Percentiles rank a stretch among this genome's conserved stretches.
phyloP scores from a whole-genome alignment of 2,329 filamentous ascomycete genomes.

The Ceratocystis lukuohia region DNA sequence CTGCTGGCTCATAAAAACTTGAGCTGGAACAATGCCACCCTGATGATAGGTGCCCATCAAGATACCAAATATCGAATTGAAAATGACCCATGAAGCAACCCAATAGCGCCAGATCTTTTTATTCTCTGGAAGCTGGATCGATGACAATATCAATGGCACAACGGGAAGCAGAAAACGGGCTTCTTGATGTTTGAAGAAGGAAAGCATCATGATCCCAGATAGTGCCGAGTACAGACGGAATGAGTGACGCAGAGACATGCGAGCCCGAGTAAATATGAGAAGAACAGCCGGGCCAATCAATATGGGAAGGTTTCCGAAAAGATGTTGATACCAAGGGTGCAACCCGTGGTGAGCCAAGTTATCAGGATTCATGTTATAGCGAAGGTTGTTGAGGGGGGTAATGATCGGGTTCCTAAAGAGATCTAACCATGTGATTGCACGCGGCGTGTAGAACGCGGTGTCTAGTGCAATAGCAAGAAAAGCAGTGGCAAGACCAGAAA shows the following conservation, averaged over 20 bases:
- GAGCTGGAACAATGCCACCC: constrained; percentile 61
- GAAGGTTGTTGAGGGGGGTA: constrained; percentile 64
- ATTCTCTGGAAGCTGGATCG: constrained; percentile 50
- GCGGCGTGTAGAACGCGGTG: constrained; percentile 64
- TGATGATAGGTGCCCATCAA: constrained; percentile 76
- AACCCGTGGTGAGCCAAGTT: constrained; percentile 66
- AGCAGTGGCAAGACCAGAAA: constrained; percentile 54
- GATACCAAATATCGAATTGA: constrained; percentile 54
- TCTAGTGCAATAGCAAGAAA: constrained; percentile 67
- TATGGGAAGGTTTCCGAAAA: constrained; percentile 56
- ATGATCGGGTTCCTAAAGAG: constrained; percentile 53
- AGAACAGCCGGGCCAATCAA: constrained; percentile 57
- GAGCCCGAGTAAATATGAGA: constrained; percentile 45
- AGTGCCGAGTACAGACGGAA: constrained; percentile 59
- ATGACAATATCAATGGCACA: constrained; percentile 63
- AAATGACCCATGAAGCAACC: constrained; percentile 51
- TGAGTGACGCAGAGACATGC: constrained; percentile 44
- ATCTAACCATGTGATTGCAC: constrained; percentile 50
- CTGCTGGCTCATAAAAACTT: constrained; percentile 60
- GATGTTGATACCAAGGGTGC: constrained; percentile 66
- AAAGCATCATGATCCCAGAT: constrained; percentile 56
- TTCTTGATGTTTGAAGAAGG: constrained; percentile 66
- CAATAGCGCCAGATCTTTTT: constrained; percentile 38
- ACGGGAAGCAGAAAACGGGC: constrained; percentile 65
- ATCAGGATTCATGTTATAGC: constrained; percentile 55